Evolutionary conservation across 768 basidiomycete species (phyloP).

Genomic region (Termitomyces titanicus): DNA sequence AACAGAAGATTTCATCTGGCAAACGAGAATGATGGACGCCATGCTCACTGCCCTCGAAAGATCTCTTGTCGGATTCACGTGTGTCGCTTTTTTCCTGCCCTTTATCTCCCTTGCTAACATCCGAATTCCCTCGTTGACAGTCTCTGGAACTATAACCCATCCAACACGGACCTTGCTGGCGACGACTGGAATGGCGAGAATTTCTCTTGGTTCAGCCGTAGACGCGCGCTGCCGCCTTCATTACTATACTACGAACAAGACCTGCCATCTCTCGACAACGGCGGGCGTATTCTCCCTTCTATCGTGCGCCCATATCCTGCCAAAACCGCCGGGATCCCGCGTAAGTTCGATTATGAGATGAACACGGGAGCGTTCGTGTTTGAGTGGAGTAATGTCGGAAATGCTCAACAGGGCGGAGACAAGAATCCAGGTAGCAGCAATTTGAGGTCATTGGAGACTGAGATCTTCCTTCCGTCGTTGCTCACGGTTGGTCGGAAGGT

Average conservation of each 20-base stretch:
- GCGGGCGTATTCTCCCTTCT: conserved; percentile 70
- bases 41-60: conserved; percentile 81
- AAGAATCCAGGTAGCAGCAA: not conserved
- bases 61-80: conserved; percentile 83
- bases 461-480: conserved; percentile 73
- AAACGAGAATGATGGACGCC: conserved; percentile 92
- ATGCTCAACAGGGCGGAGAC: not conserved
- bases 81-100: conserved; percentile 27
- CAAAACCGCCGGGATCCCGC: conserved; percentile 84
- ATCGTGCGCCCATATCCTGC: conserved; percentile 90
- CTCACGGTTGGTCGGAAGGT: conserved; percentile 57
- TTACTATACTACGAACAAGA: conserved; percentile 57
- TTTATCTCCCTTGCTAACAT: not conserved
- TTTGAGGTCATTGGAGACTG: conserved; percentile 59
- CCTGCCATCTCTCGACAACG: conserved; percentile 74
- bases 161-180: conserved; percentile 73
- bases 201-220: conserved; percentile 88
- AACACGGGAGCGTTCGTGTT: conserved; percentile 64
- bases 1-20: conserved; percentile 76
- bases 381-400: conserved; percentile 52
- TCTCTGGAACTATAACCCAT: conserved; percentile 93
- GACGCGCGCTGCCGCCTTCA: conserved; percentile 52
- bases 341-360: conserved; percentile 73
- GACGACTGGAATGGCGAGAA: conserved; percentile 97
- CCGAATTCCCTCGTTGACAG: conserved; percentile 32